phyloP scores from a whole-genome alignment of 768 basidiomycete species.

The Pisolithus microcarpus region DNA sequence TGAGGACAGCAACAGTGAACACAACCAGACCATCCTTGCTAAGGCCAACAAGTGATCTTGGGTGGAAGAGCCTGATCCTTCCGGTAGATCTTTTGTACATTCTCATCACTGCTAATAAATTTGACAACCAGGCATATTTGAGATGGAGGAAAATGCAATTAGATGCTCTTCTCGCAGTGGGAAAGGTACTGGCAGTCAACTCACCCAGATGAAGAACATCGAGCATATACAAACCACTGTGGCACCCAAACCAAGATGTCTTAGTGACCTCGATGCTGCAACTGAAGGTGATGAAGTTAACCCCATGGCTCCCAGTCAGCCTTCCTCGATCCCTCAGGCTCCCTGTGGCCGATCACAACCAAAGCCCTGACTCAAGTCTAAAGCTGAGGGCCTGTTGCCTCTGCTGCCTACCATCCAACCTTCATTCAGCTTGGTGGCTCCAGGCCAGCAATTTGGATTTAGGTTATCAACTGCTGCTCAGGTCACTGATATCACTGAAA shows the following conservation, averaged over 20 bases:
- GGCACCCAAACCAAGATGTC: neutral
- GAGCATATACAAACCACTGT: neutral
- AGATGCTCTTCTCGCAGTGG: neutral
- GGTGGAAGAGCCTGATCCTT: no score
- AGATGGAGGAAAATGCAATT: neutral
- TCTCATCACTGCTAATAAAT: no score
- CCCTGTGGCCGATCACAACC: neutral
- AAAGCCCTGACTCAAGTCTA: neutral
- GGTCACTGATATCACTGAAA: neutral
- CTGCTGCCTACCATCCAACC: no score
- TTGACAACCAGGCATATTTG: neutral
- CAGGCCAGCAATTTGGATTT: no score
- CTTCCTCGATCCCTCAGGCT: no score
- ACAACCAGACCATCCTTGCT: no score
- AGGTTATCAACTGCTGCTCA: no score
- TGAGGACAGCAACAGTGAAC: no score
- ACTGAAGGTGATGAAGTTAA: constrained; percentile 1
- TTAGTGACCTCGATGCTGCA: neutral
- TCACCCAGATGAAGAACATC: neutral
- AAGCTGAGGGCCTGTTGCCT: no score
- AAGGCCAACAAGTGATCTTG: no score
- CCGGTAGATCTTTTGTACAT: no score
- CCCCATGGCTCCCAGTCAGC: constrained; percentile 6
- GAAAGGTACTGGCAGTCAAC: constrained; percentile 1
- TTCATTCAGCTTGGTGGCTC: no score